Percentiles rank a stretch among this genome's conserved stretches.
Evolutionary conservation across 1,284 basidiomycete species (phyloP).

Genomic region (Ceratobasidium sp.): DNA sequence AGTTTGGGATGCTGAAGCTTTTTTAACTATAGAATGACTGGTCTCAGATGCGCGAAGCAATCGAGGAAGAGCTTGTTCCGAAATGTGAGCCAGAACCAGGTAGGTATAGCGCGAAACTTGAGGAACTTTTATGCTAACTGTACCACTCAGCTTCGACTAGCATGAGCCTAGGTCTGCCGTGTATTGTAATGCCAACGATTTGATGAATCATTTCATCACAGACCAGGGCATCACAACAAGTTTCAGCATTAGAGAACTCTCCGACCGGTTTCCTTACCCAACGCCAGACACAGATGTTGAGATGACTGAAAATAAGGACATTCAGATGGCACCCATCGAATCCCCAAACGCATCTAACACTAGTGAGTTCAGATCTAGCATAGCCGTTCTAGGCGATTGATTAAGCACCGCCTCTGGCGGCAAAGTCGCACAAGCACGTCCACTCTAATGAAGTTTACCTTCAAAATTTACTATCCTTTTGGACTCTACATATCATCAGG

Average conservation of each 20-base stretch:
- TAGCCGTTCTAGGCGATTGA: not conserved
- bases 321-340: not conserved
- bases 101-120: not conserved
- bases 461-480: not conserved
- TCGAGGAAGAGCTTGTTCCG: not conserved
- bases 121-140: not conserved
- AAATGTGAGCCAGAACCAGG: not conserved
- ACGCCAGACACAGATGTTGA: constrained; percentile 17
- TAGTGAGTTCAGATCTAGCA: not conserved
- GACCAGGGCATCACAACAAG: constrained; percentile 10
- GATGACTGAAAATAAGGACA: not conserved
- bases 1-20: not conserved
- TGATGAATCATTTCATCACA: not conserved
- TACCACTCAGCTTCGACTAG: not conserved
- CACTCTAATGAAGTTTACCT: constrained; percentile 8
- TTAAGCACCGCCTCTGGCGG: no score
- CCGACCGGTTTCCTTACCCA: not conserved
- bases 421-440: no score
- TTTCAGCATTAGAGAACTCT: not conserved
- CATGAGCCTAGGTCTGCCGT: not conserved
- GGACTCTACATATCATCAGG: constrained; percentile 30
- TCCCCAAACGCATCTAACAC: not conserved
- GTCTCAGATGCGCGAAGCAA: constrained; percentile 22
- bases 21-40: not conserved
- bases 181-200: no score